phyloP scores from a whole-genome alignment of 768 basidiomycete genomes.

The Kwoniella pini region DNA sequence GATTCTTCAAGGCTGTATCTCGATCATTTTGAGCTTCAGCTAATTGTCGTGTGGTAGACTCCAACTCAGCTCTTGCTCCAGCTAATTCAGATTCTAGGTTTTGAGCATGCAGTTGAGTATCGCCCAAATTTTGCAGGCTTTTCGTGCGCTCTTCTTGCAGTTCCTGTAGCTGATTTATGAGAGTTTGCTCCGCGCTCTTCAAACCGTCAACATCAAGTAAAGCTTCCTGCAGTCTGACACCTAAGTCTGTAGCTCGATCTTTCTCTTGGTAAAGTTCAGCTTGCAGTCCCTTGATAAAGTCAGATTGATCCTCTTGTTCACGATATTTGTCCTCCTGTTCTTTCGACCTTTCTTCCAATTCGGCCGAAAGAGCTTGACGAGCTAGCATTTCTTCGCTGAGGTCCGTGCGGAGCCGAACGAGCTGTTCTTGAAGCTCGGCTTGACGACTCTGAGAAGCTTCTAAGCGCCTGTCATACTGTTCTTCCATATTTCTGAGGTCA shows the following conservation, averaged over 20 bases:
- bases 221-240: constrained; percentile 45
- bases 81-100: constrained; percentile 74
- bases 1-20: constrained; percentile 70
- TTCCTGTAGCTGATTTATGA: constrained; percentile 63
- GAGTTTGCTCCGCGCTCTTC: constrained; percentile 57
- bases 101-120: constrained; percentile 71
- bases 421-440: constrained; percentile 41
- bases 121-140: constrained; percentile 70
- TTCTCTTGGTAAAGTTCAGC: constrained; percentile 43
- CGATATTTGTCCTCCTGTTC: constrained; percentile 35
- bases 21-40: constrained; percentile 73
- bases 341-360: constrained; percentile 29
- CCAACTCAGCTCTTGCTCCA: constrained; percentile 69
- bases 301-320: constrained; percentile 36
- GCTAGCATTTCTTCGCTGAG: constrained; percentile 44
- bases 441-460: constrained; percentile 33
- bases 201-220: constrained; percentile 51
- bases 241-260: constrained; percentile 59
- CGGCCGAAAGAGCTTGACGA: constrained; percentile 41
- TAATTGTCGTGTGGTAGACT: constrained; percentile 68
- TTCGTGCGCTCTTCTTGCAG: constrained; percentile 76
- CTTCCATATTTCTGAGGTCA: constrained; percentile 22
- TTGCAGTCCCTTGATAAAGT: constrained; percentile 35
- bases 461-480: constrained; percentile 17
- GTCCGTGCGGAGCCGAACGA: constrained; percentile 39